Evolutionary conservation across 305 asterid species (phyloP).

Genomic region (Solanum hybrid): DNA sequence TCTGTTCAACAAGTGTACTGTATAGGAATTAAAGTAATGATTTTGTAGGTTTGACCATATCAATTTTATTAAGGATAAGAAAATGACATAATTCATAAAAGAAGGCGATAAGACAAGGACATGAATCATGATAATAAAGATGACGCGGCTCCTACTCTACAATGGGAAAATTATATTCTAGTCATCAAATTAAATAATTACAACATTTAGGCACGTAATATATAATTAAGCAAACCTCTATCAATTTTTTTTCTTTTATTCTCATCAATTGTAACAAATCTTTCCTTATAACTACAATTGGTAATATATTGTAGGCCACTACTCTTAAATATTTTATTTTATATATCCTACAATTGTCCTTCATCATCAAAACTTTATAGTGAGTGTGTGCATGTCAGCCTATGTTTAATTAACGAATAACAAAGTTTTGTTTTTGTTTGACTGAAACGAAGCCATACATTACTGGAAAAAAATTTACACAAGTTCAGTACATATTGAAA

Average conservation of each 20-base stretch:
- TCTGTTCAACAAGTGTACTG: background rate
- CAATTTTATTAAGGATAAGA: background rate
- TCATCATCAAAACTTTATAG: too few species aligned
- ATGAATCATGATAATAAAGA: background rate
- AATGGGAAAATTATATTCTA: background rate
- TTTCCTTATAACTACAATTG: background rate
- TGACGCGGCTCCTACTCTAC: background rate
- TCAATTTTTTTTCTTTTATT: background rate
- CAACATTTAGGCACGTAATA: background rate
- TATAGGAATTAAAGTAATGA: background rate
- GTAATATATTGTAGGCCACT: background rate
- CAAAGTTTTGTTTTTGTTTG: background rate
- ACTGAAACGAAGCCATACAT: too few species aligned
- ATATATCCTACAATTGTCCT: background rate
- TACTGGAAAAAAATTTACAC: too few species aligned
- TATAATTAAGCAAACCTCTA: background rate
- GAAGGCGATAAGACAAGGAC: background rate
- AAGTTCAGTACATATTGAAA: too few species aligned
- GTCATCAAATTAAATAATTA: background rate
- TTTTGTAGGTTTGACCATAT: background rate
- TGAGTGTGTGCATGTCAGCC: background rate
- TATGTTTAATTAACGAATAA: background rate
- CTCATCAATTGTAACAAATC: too few species aligned
- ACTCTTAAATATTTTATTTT: background rate
- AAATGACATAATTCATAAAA: background rate